phyloP scores from a whole-genome alignment of 2,329 filamentous ascomycete species.

The Penicillium psychrosexuale region DNA sequence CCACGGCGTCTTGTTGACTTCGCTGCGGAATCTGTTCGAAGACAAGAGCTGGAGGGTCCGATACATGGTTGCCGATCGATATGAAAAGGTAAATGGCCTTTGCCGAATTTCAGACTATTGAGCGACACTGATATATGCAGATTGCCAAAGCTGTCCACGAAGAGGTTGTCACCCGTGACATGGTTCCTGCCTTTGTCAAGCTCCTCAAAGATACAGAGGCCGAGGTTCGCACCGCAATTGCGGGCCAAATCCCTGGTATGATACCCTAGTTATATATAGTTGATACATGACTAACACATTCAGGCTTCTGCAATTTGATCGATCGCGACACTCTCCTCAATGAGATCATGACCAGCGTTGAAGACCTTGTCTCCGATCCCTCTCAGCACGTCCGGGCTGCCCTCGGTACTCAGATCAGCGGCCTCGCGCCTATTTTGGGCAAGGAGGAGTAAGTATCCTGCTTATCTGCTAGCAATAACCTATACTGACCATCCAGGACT shows the following conservation, averaged over 20 bases:
- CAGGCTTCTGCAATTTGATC: constrained; percentile 87
- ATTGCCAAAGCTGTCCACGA: constrained; percentile 98
- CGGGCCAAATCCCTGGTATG: constrained; percentile 85
- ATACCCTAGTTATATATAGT: constrained; percentile 13
- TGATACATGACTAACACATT: constrained; percentile 17
- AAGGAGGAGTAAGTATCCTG: constrained; percentile 77
- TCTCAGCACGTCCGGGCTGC: constrained; percentile 96
- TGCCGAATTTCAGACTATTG: not conserved
- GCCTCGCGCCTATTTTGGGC: constrained; percentile 91
- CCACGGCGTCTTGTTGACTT: constrained; percentile 87
- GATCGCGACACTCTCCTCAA: constrained; percentile 84
- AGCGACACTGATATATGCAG: constrained; percentile 47
- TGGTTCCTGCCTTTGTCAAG: constrained; percentile 96
- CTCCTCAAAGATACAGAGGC: constrained; percentile 96
- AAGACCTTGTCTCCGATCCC: constrained; percentile 91
- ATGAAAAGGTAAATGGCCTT: constrained; percentile 72
- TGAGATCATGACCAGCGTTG: constrained; percentile 94
- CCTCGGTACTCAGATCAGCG: constrained; percentile 93
- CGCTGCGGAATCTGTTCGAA: constrained; percentile 88
- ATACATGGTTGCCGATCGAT: constrained; percentile 98
- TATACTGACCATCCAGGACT: constrained; percentile 57
- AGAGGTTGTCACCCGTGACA: constrained; percentile 87
- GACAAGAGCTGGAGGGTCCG: constrained; percentile 99
- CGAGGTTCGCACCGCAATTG: constrained; percentile 93
- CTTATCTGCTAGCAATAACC: not conserved